Evolutionary conservation across 2,329 filamentous ascomycete species (phyloP), one percentile per base, ranked within the genome.

Genomic region (Canariomyces notabilis): DNA sequence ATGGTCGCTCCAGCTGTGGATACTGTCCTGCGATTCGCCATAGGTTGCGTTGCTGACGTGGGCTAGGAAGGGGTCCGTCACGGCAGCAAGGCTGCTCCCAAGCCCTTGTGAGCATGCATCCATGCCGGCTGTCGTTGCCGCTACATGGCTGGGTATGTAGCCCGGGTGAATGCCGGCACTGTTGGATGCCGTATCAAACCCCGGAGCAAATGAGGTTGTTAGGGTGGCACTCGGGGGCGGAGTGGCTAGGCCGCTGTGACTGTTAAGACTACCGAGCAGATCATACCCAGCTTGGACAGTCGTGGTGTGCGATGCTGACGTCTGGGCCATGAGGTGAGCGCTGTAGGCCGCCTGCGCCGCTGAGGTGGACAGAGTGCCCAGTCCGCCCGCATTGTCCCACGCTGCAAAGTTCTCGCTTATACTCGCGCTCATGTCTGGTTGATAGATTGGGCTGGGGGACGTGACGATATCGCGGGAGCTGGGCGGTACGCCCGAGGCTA

Each of bases 331-430:
- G 37, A 52, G 32, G 9, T 52, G 51, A 3, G 50, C 42, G 15
- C 38, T 39, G 31, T 58, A 57, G 12, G 54, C 44, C 14, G 50
- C 49, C 37, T 44, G 48, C 2, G 44, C 37, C 2, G 47, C 46
- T 2, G 48, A 37, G 16, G 21, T 20, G n/a, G 46, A 38, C 7
- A 59, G 36, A 2, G 55, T 35, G 22, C 47, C 40, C 7, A 53
- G 38, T 7, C 48, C 52, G 20, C 31, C 38, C 11, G 39, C n/a
- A 6, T 67, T 62, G 14, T 74, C 69, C 70, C 76, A 79, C 4
- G 69, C 62, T 4, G 66, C 69, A 49, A 80, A 74, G 44, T 76
- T 76, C 63, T 82, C 79, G 47, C 71, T 76, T 76, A 80, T 80
- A 29, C 68, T 67, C 0, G 76, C 73, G 36, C 69, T 69, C 46